Conservation (phyloP, 208 protist species). For the Leishmania braziliensis region DNA sequence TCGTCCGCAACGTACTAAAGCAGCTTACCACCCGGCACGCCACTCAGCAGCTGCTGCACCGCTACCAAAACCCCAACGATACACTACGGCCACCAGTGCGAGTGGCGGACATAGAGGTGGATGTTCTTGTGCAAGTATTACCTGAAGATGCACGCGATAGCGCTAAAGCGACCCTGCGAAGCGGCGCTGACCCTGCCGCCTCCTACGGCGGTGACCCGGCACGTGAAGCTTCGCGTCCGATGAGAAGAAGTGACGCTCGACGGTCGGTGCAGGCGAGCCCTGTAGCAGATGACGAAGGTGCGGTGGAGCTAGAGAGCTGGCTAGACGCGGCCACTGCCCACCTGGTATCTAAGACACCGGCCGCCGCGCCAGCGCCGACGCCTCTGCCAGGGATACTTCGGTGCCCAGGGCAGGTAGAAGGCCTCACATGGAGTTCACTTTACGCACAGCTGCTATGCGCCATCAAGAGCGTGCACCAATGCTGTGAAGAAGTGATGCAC, state of each 20-base stretch:
- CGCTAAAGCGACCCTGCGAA: not conserved
- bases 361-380: slow-evolving; percentile 2
- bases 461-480: not conserved
- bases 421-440: not conserved
- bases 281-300: not conserved
- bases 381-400: not conserved
- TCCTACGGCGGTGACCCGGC: not conserved
- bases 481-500: not conserved
- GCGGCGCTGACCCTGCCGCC: not conserved
- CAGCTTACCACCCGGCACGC: slow-evolving; percentile 14
- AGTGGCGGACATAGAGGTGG: slow-evolving; percentile 6
- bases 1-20: slow-evolving; percentile 26
- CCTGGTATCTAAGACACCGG: not conserved
- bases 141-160: slow-evolving; percentile 4
- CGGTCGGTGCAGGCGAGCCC: not conserved
- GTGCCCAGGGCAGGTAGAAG: not conserved
- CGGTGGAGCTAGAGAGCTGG: not conserved
- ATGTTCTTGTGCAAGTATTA: slow-evolving; percentile 16
- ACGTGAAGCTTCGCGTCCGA: not conserved
- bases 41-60: slow-evolving; percentile 17
- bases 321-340: not conserved
- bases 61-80: slow-evolving; percentile 1
- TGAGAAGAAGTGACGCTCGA: not conserved
- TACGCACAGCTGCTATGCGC: slow-evolving; percentile 3
- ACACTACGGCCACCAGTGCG: not conserved